These are phyloP conservation scores for Didymella exigua DNA, from an alignment of 2,329 filamentous ascomycete genomes.

Conservation along the genomic window DNA sequence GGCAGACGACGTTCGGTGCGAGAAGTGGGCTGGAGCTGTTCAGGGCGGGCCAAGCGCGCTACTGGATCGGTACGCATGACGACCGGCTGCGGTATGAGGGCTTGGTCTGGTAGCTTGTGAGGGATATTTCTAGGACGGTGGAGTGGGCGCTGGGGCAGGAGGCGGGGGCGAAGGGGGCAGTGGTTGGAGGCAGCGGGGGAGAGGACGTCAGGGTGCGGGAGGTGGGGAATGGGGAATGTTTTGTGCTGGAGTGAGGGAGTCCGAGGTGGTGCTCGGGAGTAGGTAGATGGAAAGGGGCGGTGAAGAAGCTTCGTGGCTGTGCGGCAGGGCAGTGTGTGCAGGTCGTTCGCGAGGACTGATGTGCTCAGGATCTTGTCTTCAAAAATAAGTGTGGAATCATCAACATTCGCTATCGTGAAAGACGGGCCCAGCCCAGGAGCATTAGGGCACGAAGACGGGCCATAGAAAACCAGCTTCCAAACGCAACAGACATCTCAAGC, in stretches of 20 bases:
- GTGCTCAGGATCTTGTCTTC: no score
- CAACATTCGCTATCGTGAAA: conserved; percentile 11
- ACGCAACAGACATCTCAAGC: not conserved
- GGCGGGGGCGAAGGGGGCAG: not conserved
- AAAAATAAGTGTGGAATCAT: not conserved
- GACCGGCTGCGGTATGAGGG: conserved; percentile 6
- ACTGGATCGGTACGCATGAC: conserved; percentile 17
- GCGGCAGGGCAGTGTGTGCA: no score
- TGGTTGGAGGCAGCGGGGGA: not conserved
- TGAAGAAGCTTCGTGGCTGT: no score
- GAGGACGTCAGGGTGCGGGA: not conserved
- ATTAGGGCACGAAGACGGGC: conserved; percentile 16
- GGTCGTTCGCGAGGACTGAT: no score
- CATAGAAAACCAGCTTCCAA: conserved; percentile 16
- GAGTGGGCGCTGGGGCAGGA: conserved; percentile 8
- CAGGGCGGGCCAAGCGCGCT: not conserved
- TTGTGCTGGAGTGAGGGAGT: not conserved
- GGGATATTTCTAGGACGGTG: conserved; percentile 2
- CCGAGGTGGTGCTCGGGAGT: not conserved
- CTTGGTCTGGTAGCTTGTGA: conserved; percentile 1
- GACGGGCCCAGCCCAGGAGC: conserved; percentile 17
- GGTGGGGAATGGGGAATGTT: not conserved
- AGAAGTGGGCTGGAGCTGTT: conserved; percentile 5
- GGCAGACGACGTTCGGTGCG: conserved; percentile 12
- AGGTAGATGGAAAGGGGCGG: not conserved